These are phyloP conservation scores for Biscogniauxia marginata DNA, from an alignment of 2,329 filamentous ascomycete species.

Conservation along the genomic window DNA sequence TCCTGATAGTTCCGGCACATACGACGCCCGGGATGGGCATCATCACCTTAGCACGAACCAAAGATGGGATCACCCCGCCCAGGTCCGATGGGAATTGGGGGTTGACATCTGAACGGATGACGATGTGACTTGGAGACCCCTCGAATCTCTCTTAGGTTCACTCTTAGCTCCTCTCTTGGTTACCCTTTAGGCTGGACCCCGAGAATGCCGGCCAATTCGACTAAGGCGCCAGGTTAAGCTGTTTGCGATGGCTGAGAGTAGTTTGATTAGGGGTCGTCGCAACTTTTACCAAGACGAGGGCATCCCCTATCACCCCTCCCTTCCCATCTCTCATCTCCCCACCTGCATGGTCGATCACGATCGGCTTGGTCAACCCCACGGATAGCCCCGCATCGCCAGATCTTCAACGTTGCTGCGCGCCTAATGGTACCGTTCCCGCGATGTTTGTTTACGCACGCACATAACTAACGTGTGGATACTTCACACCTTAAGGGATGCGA, in stretches of 20 bases:
- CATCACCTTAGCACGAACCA: background rate
- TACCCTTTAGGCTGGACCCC: background rate
- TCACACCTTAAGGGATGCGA: no score
- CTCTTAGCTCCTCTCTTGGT: no score
- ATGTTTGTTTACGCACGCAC: background rate
- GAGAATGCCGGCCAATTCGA: background rate
- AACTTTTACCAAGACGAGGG: background rate
- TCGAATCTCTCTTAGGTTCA: background rate
- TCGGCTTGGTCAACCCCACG: constrained; percentile 25
- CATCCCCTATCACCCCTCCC: background rate
- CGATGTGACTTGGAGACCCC: background rate
- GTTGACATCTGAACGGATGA: background rate
- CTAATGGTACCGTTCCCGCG: constrained; percentile 4
- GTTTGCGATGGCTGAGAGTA: background rate
- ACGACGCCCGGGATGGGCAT: background rate
- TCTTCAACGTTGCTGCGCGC: constrained; percentile 20
- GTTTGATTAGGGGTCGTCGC: background rate
- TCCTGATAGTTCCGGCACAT: background rate
- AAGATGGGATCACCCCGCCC: background rate
- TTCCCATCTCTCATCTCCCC: background rate
- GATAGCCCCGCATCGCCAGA: constrained; percentile 26
- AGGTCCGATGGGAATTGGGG: background rate
- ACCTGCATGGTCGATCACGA: constrained; percentile 5
- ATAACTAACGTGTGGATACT: background rate
- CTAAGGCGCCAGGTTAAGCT: background rate